Percentiles rank a stretch among this genome's conserved stretches.
Evolutionary conservation across 106 monocot species (phyloP).

Genomic region (Dioscorea zingiberensis): DNA sequence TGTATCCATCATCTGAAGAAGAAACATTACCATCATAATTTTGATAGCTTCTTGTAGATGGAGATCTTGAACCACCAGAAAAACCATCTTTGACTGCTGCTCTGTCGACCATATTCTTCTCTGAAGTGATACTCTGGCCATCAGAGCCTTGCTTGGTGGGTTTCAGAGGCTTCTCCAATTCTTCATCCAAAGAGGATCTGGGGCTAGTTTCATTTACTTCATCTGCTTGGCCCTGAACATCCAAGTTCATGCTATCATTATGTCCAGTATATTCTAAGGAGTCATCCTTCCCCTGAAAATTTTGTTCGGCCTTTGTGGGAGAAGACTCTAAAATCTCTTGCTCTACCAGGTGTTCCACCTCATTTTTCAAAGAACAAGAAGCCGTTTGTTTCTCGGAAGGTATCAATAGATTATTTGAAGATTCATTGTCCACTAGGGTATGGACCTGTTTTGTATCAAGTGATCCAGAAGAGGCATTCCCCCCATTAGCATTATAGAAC

Average conservation of each 20-base stretch:
- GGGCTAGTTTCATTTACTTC: background rate
- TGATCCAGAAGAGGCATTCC: background rate
- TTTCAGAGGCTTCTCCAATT: background rate
- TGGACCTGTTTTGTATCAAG: background rate
- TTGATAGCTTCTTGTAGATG: slow-evolving; percentile 18
- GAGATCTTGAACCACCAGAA: slow-evolving; percentile 1
- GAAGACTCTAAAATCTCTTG: background rate
- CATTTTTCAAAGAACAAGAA: background rate
- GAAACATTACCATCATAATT: slow-evolving; percentile 26
- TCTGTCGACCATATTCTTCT: background rate
- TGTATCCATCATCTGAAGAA: slow-evolving; percentile 23
- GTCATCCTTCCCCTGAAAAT: background rate
- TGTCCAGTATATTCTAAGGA: background rate
- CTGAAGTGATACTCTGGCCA: background rate
- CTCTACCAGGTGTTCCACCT: too few species aligned
- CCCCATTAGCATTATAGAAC: background rate
- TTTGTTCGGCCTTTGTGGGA: background rate
- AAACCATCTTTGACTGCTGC: background rate
- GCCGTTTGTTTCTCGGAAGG: background rate
- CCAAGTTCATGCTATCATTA: background rate
- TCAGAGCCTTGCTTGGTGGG: slow-evolving; percentile 1
- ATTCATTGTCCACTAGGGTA: background rate
- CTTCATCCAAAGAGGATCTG: background rate
- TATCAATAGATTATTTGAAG: background rate
- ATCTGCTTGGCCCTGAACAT: background rate